Conservation (phyloP, 495 filamentous ascomycete genomes). For the Penicillium salamii region DNA sequence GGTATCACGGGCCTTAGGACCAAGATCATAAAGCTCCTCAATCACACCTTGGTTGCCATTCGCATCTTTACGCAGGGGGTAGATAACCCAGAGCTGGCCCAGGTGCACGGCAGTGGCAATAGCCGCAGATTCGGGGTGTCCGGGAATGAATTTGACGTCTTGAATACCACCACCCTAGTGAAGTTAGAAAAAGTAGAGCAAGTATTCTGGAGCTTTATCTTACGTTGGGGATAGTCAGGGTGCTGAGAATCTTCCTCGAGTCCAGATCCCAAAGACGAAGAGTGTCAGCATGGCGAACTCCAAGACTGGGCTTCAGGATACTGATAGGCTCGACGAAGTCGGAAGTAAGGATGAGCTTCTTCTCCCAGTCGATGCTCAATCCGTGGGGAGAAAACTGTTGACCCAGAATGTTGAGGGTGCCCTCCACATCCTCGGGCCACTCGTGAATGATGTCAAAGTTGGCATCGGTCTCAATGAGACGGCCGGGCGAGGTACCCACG, state of each 20-base stretch:
- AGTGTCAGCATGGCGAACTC: conserved; percentile 52
- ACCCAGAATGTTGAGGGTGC: conserved; percentile 52
- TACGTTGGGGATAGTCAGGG: conserved; percentile 59
- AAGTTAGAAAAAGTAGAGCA: background rate
- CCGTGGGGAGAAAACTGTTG: conserved; percentile 62
- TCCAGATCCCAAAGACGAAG: conserved; percentile 58
- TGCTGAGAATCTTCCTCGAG: conserved; percentile 52
- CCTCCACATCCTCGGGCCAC: conserved; percentile 53
- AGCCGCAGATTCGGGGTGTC: conserved; percentile 56
- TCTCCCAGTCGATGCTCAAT: conserved; percentile 55
- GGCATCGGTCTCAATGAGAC: conserved; percentile 57
- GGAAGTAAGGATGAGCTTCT: conserved; percentile 55
- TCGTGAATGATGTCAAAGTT: conserved; percentile 61
- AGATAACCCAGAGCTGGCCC: conserved; percentile 65
- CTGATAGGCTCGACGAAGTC: conserved; percentile 60
- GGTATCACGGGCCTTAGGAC: conserved; percentile 52
- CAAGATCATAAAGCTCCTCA: conserved; percentile 58
- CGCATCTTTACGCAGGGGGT: conserved; percentile 52
- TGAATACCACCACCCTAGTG: conserved; percentile 56
- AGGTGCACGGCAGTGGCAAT: conserved; percentile 61
- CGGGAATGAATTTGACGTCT: conserved; percentile 65
- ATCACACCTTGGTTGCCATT: conserved; percentile 55
- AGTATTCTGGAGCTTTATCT: conserved; percentile 3
- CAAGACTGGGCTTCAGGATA: conserved; percentile 56
- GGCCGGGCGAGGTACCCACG: conserved; percentile 55